phyloP scores from a whole-genome alignment of 805 yeast species.

The Ogataea methylovora region DNA sequence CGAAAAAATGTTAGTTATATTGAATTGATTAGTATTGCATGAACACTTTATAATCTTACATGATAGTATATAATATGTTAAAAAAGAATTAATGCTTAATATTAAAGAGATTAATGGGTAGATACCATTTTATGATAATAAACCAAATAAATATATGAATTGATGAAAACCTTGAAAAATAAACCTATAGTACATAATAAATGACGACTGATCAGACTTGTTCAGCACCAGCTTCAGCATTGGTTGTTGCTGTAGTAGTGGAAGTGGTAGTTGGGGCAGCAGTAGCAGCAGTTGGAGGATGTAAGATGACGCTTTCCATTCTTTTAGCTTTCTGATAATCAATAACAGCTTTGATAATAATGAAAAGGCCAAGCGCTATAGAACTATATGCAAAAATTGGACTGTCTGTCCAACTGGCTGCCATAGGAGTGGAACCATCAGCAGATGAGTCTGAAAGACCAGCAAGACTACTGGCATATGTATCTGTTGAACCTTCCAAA shows the following conservation, averaged over 20 bases:
- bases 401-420: constrained; percentile 16
- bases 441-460: constrained; percentile 3
- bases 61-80: neutral
- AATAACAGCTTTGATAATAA: constrained; percentile 57
- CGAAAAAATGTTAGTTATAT: constrained; percentile 73
- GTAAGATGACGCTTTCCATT: constrained; percentile 54
- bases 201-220: too few relatives aligned
- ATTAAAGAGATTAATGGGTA: neutral
- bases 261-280: neutral
- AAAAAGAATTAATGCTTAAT: neutral
- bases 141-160: neutral
- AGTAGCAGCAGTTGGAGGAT: constrained; percentile 7
- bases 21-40: constrained; percentile 23
- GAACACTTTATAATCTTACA: neutral
- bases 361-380: constrained; percentile 59
- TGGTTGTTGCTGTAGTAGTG: neutral
- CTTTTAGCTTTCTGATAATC: constrained; percentile 72
- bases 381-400: constrained; percentile 57
- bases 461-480: constrained; percentile 16
- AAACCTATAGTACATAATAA: neutral
- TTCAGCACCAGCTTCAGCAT: neutral
- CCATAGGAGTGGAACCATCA: constrained; percentile 5
- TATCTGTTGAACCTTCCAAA: constrained; percentile 20
- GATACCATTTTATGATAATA: too few relatives aligned
- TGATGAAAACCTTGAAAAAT: neutral